Conservation (phyloP, 768 basidiomycete genomes). For the Ramaria sp. region DNA sequence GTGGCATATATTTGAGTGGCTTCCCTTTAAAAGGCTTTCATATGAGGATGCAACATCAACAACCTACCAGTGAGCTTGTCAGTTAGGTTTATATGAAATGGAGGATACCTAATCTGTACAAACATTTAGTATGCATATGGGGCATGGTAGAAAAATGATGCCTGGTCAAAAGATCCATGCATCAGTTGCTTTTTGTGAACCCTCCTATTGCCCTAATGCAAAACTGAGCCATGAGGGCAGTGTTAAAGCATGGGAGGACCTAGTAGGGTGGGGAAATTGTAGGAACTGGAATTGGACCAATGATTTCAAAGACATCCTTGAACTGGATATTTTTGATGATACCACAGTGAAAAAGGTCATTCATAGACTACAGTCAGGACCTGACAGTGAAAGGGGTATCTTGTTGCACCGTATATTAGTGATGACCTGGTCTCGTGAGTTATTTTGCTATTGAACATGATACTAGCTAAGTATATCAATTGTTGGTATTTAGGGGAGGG, state of each 20-base stretch:
- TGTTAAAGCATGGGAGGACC: not conserved
- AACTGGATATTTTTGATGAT: constrained; percentile 3
- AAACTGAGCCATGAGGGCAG: not conserved
- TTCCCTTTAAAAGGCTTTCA: not conserved
- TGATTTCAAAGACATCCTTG: not conserved
- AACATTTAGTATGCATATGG: not conserved
- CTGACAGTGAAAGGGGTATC: not conserved
- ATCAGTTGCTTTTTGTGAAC: constrained; percentile 11
- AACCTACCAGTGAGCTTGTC: not conserved
- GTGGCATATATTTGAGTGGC: not conserved
- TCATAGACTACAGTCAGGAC: not conserved
- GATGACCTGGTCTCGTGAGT: not conserved
- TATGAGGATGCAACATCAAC: not conserved
- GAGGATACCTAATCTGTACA: not conserved
- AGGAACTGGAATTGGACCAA: not conserved
- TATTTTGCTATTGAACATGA: not conserved
- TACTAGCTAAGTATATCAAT: not conserved
- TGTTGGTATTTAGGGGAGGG: not conserved
- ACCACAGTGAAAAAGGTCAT: not conserved
- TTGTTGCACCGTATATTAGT: not conserved
- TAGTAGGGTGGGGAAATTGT: not conserved
- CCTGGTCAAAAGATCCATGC: constrained; percentile 12
- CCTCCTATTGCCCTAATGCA: constrained; percentile 9
- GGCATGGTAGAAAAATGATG: constrained; percentile 9
- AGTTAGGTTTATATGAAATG: not conserved